phyloP scores from a whole-genome alignment of 257 asterid genomes.

The Nicotiana paniculata region DNA sequence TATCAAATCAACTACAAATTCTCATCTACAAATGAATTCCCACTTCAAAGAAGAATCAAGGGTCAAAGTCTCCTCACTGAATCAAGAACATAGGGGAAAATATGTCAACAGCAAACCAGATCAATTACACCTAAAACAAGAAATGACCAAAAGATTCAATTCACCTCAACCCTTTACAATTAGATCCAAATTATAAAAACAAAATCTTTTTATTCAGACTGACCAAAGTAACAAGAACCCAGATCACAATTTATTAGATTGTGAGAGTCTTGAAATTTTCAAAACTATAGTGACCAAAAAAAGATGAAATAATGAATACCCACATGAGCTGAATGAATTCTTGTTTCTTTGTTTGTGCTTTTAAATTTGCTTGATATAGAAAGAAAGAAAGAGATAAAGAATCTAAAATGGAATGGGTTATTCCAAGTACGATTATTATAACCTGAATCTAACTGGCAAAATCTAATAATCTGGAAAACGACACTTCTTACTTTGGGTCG shows the following conservation, averaged over 20 bases:
- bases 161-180: neutral
- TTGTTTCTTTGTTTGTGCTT: constrained; percentile 7
- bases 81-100: neutral
- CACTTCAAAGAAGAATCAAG: neutral
- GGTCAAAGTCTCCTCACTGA: neutral
- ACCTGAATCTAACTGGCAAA: constrained; percentile 1
- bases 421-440: constrained; percentile 6
- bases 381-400: constrained; percentile 8
- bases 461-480: constrained; percentile 11
- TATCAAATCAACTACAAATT: constrained; percentile 4
- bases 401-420: constrained; percentile 10
- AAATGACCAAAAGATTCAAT: neutral
- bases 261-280: neutral
- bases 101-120: neutral
- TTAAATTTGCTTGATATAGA: constrained; percentile 18
- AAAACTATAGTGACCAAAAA: neutral
- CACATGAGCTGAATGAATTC: constrained; percentile 25
- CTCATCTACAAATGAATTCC: constrained; percentile 19
- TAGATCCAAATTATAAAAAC: neutral
- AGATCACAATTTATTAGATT: neutral
- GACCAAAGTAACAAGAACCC: neutral
- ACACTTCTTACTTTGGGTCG: constrained; percentile 14
- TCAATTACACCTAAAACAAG: neutral
- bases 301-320: neutral
- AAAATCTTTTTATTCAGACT: neutral